Conservation (phyloP, 129 eudicot genomes). For the Rutidosis leptorrhynchoides region DNA sequence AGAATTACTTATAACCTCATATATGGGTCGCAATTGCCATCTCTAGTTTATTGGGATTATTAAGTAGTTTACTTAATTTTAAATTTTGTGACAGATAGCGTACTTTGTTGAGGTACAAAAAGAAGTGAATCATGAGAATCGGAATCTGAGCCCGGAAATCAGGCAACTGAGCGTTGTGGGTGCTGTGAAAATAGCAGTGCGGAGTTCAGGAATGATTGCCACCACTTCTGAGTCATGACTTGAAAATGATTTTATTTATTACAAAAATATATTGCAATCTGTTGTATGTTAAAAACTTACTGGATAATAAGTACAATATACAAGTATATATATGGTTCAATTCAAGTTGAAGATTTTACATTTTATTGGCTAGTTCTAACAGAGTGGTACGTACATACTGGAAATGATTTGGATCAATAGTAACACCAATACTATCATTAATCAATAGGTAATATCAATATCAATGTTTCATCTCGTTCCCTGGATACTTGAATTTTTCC, state of each 20-base stretch:
- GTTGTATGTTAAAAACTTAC: not conserved
- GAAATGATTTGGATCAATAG: no score
- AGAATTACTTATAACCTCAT: not conserved
- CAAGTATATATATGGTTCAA: not conserved
- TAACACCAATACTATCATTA: no score
- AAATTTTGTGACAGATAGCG: slow-evolving; percentile 45
- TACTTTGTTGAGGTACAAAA: slow-evolving; percentile 78
- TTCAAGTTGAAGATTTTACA: not conserved
- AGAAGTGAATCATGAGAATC: slow-evolving; percentile 29
- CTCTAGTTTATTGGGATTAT: not conserved
- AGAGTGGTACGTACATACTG: no score
- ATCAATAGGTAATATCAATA: no score
- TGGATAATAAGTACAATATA: not conserved
- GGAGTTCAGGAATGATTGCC: slow-evolving; percentile 61
- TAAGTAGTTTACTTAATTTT: not conserved
- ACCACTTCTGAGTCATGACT: slow-evolving; percentile 3
- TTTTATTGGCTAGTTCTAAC: not conserved
- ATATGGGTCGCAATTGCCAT: not conserved
- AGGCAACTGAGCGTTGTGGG: slow-evolving; percentile 75
- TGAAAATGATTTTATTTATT: not conserved
- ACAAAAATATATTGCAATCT: not conserved
- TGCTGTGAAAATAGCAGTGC: slow-evolving; percentile 88
- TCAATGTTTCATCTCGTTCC: no score
- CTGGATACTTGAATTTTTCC: no score
- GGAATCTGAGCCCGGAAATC: slow-evolving; percentile 47